Evolutionary conservation across 768 basidiomycete species (phyloP), one percentile per base, ranked within the genome.

Genomic region (Termitomyces sp.): DNA sequence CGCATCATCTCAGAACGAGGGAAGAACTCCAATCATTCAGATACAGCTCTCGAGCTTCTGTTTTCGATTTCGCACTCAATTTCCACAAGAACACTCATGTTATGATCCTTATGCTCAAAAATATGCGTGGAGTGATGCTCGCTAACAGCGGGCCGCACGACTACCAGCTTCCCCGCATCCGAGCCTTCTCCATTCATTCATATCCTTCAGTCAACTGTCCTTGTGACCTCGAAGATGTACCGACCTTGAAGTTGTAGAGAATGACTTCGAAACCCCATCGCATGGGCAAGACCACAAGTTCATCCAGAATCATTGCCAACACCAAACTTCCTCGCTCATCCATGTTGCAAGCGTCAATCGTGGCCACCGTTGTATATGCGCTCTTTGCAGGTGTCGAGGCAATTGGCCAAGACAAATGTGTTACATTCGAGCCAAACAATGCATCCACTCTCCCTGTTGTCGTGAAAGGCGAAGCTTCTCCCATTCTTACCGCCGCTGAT

Each of bases 361-460:
- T 61, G 20, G 60, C 58, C 32, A 38, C 50, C n/a, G 54, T 49
- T 14, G 57, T 56, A 33, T 58, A 47, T 24, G 54, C 58, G 48
- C 59, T 65, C 58, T 44, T 61, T 32, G 28, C 36, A n/a, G 58
- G 58, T 35, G 75, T 66, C 10, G 48, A 67, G 35, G 81, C 76
- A 14, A 79, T 83, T 20, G 82, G 81, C 20, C 82, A 84, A 63
- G 68, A 66, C 24, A 69, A 74, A 10, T 81, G 81, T 58, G 80
- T 80, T 61, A 66, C 74, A 2, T 81, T 83, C 65, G 61, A 73
- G 53, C 70, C 74, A 9, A 52, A 52, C 12, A 69, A 71, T 0
- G 40, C 67, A 16, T 68, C 70, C 32, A 64, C 69, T 0, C 80
- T 86, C 64, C 64, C 79, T 5, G 67, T 83, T 54, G 80, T 82